Conservation (phyloP, 805 yeast species). For the Nakazawaea molendinolei region DNA sequence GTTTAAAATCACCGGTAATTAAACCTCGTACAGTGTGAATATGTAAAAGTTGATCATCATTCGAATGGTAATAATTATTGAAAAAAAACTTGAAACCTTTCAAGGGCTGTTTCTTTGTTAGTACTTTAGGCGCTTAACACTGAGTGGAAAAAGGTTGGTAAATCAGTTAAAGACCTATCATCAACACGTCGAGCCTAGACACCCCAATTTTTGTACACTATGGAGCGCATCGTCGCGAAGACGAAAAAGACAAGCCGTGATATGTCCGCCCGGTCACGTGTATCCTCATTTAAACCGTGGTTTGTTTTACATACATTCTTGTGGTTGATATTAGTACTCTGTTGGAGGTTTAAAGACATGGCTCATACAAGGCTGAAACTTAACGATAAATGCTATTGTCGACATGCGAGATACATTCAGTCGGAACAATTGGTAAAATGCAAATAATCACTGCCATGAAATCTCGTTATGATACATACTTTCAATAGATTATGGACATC, state of each 20-base stretch:
- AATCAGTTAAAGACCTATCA: slow-evolving; percentile 37
- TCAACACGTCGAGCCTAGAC: slow-evolving; percentile 40
- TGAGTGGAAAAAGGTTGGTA: background rate
- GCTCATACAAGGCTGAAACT: slow-evolving; percentile 63
- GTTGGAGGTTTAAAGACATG: slow-evolving; percentile 7
- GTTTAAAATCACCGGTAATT: slow-evolving; percentile 28
- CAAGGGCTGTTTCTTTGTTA: too few relatives aligned
- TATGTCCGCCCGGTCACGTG: slow-evolving; percentile 50
- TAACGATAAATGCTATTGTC: slow-evolving; percentile 50
- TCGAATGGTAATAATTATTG: too few relatives aligned
- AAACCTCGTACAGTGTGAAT: slow-evolving; percentile 54
- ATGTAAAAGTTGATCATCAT: slow-evolving; percentile 32
- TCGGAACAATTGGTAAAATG: slow-evolving; percentile 54
- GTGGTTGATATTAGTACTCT: too few relatives aligned
- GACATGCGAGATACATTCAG: slow-evolving; percentile 40
- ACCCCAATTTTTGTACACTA: slow-evolving; percentile 47
- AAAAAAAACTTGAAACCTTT: too few relatives aligned
- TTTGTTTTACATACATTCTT: too few relatives aligned
- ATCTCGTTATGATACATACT: background rate
- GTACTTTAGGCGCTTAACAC: background rate
- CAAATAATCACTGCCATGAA: slow-evolving; percentile 40
- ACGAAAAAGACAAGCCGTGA: too few relatives aligned
- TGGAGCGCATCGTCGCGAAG: slow-evolving; percentile 34
- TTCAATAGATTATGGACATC: too few relatives aligned
- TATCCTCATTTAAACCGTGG: slow-evolving; percentile 13